These are phyloP conservation scores for Xylariaceae sp. DNA, from an alignment of 2,329 filamentous ascomycete genomes.

Conservation along the genomic window DNA sequence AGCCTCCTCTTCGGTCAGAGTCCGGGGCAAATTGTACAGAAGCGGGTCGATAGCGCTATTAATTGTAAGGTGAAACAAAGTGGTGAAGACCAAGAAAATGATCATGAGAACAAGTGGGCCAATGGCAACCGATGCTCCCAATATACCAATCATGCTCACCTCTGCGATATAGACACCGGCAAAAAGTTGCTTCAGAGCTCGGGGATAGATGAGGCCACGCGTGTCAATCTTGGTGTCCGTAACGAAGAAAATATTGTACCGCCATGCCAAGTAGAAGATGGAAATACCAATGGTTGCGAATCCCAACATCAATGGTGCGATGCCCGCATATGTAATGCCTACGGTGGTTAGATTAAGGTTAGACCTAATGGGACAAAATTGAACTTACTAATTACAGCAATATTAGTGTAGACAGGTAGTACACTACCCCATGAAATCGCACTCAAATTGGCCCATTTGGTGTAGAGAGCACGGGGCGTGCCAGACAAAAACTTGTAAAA, in stretches of 20 bases:
- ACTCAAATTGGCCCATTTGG: slow-evolving; percentile 74
- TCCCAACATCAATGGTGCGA: slow-evolving; percentile 82
- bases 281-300: slow-evolving; percentile 81
- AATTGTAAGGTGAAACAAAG: slow-evolving; percentile 76
- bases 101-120: slow-evolving; percentile 79
- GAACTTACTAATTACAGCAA: slow-evolving; percentile 75
- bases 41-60: slow-evolving; percentile 77
- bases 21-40: slow-evolving; percentile 78
- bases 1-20: slow-evolving; percentile 58
- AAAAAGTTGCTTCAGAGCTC: slow-evolving; percentile 85
- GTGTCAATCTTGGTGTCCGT: slow-evolving; percentile 83
- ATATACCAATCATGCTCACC: slow-evolving; percentile 83
- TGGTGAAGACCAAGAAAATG: slow-evolving; percentile 74
- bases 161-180: slow-evolving; percentile 84
- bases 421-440: slow-evolving; percentile 84
- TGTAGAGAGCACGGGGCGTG: slow-evolving; percentile 82
- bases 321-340: slow-evolving; percentile 85
- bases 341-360: slow-evolving; percentile 28
- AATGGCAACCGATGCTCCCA: slow-evolving; percentile 70
- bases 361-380: neutral
- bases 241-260: slow-evolving; percentile 90
- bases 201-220: slow-evolving; percentile 84
- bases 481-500: slow-evolving; percentile 75
- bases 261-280: slow-evolving; percentile 85
- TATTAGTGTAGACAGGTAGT: slow-evolving; percentile 80